Evolutionary conservation across 129 eudicot species (phyloP), one percentile per base, ranked within the genome.

Genomic region (Flaveria bidentis): DNA sequence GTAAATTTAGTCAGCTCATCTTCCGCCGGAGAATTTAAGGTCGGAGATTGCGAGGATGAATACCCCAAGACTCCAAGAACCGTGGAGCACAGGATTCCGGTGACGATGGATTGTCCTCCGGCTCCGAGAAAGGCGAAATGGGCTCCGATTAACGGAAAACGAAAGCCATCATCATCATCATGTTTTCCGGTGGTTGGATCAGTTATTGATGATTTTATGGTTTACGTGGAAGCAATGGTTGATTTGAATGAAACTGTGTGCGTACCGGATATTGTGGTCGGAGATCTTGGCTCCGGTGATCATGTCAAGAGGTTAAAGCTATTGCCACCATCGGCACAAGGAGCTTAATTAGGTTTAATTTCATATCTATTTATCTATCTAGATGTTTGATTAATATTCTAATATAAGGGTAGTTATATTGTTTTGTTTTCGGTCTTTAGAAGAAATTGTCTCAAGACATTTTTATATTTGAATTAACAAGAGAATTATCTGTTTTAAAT

Each of bases 21-120:
- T 36, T 36, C 41, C 5, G 41, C 41, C 41, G 41, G 41, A 36
- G 41, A 5, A 5, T 36, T 36, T 36, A 36, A 36, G 41, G 41
- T 36, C 41, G 56, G 22, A 45, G 17, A 64, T 23, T 15, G 30
- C 28, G 67, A 72, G 64, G 66, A 80, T 52, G 36, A 53, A 4
- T 1, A 36, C 5, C 83, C 83, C 39, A 80, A 51, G 62, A 80
- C 79, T 65, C 83, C 83, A 41, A 80, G 79, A 66, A 55, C 83
- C n/a, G 20, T 22, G 61, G 74, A 63, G 44, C 69, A 80, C 50
- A 65, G 22, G 66, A 80, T 80, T 65, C 79, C 83, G 14, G 68
- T 56, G 42, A 72, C 13, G 45, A 17, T 6, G 18, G 14, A 79
- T 41, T 80, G 83, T 65, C 83, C 83, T 13, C 79, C 73, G 23